phyloP scores from a whole-genome alignment of 805 yeast genomes.

The Saturnispora ahearnii region DNA sequence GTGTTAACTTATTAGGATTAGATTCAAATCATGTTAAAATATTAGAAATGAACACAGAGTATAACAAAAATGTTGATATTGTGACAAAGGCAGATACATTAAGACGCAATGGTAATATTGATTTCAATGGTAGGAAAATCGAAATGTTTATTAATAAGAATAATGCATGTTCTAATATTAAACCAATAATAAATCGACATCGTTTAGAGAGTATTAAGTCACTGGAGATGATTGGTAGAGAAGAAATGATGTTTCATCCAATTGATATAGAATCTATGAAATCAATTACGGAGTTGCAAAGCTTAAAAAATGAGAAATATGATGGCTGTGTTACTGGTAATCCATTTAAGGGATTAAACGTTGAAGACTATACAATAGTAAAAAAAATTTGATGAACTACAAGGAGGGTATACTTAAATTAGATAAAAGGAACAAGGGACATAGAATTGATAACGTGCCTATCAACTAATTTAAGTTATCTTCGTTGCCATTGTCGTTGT shows the following conservation, averaged over 20 bases:
- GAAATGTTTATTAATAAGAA: no score
- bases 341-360: slow-evolving; percentile 17
- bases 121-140: neutral
- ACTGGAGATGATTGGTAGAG: neutral
- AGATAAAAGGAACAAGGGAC: no score
- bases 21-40: neutral
- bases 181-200: neutral
- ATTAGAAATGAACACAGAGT: neutral
- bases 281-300: slow-evolving; percentile 11
- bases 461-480: no score
- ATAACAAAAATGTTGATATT: neutral
- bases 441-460: no score
- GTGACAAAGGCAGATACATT: neutral
- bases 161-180: neutral
- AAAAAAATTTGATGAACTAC: slow-evolving; percentile 9
- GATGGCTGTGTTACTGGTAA: neutral
- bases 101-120: neutral
- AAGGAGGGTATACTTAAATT: neutral
- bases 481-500: neutral
- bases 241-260: neutral
- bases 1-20: slow-evolving; percentile 3
- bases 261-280: slow-evolving; percentile 9
- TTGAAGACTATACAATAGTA: slow-evolving; percentile 15
- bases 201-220: neutral
- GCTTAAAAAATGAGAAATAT: slow-evolving; percentile 1